These are phyloP conservation scores for Carex myosuroides DNA, from an alignment of 176 grass and related monocot species.

Conservation along the genomic window DNA sequence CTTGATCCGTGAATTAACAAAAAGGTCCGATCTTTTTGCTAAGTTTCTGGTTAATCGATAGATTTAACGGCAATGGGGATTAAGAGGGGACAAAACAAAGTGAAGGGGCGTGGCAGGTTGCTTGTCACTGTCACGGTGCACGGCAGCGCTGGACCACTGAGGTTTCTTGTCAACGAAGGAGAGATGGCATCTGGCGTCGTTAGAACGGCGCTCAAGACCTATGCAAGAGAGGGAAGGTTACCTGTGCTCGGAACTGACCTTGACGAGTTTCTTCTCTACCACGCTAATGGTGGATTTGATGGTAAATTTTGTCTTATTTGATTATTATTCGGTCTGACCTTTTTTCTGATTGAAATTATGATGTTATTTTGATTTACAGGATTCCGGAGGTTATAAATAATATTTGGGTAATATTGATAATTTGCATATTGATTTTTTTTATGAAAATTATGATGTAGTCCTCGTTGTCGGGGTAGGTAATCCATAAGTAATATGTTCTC, in stretches of 20 bases:
- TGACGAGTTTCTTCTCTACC: conserved; percentile 53
- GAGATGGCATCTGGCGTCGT: conserved; percentile 40
- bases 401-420: background rate
- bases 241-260: conserved; percentile 42
- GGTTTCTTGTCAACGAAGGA: conserved; percentile 59
- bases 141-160: conserved; percentile 63
- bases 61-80: conserved; percentile 33
- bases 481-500: background rate
- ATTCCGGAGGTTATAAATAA: background rate
- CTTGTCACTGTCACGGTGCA: conserved; percentile 69
- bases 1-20: conserved; percentile 40
- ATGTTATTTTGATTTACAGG: background rate
- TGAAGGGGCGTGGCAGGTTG: conserved; percentile 10
- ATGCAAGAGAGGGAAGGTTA: conserved; percentile 56
- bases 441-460: background rate
- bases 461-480: background rate
- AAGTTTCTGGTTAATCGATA: conserved; percentile 8
- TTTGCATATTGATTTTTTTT: background rate
- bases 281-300: conserved; percentile 50
- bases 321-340: background rate
- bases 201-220: conserved; percentile 41
- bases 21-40: background rate
- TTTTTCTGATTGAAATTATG: background rate
- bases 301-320: conserved; percentile 21
- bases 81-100: conserved; percentile 26